These are phyloP conservation scores for Chrysanthemum makinoi DNA, from an alignment of 129 eudicot genomes.

Conservation along the genomic window DNA sequence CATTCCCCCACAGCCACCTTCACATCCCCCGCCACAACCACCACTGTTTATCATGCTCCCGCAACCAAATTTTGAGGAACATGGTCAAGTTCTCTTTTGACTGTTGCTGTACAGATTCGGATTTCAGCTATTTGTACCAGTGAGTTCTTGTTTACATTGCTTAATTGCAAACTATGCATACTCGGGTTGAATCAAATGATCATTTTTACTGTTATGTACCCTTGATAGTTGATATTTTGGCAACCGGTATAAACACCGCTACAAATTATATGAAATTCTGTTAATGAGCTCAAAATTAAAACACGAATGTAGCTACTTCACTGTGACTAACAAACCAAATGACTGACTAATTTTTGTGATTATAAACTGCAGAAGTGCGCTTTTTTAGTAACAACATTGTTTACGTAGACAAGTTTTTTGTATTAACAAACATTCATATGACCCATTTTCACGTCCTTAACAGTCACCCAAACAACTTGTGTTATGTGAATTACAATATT, in stretches of 20 bases:
- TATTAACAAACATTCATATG: no score
- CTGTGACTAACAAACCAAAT: background rate
- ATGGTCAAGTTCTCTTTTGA: constrained; percentile 22
- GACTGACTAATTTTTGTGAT: background rate
- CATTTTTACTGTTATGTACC: constrained; percentile 12
- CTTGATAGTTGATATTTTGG: constrained; percentile 11
- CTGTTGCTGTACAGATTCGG: constrained; percentile 1
- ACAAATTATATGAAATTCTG: no score
- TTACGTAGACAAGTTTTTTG: no score
- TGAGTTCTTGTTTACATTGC: constrained; percentile 19
- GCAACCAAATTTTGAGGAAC: constrained; percentile 19
- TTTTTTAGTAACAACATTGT: no score
- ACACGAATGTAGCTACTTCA: background rate
- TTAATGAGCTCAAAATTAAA: no score
- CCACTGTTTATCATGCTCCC: constrained; percentile 19
- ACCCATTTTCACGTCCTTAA: no score
- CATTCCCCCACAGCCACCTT: constrained; percentile 25
- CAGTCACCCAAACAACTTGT: background rate
- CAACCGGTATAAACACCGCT: background rate
- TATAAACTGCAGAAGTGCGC: no score
- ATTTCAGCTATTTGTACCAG: background rate
- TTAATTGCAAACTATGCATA: constrained; percentile 13
- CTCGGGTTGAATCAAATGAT: constrained; percentile 15
- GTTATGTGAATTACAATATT: background rate
- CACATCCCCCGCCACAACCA: constrained; percentile 25